Percentiles rank a stretch among this genome's conserved stretches.
phyloP scores from a whole-genome alignment of 2,329 filamentous ascomycete species.

The Mycosphaerella sp. region DNA sequence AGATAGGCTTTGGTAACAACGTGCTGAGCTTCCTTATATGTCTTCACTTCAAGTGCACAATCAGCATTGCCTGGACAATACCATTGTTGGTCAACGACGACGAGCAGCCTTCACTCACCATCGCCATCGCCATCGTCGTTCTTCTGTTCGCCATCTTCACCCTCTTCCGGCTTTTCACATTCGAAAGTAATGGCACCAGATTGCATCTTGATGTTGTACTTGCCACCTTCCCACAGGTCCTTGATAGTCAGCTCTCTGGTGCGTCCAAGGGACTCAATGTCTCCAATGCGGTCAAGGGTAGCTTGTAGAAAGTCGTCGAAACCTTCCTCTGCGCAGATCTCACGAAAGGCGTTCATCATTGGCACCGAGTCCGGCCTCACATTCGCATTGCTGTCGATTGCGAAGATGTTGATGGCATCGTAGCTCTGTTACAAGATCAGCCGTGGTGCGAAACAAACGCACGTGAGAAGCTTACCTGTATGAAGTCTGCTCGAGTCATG shows the following conservation, averaged over 20 bases:
- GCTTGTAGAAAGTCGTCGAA: slow-evolving; percentile 78
- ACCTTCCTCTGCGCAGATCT: slow-evolving; percentile 69
- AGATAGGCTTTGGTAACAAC: slow-evolving; percentile 1
- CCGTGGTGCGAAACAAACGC: neutral
- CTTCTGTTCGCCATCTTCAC: slow-evolving; percentile 22
- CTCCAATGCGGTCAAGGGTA: slow-evolving; percentile 78
- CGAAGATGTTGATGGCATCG: slow-evolving; percentile 91
- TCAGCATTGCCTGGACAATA: neutral
- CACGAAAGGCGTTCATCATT: slow-evolving; percentile 87
- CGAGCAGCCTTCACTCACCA: slow-evolving; percentile 1
- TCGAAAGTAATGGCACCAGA: slow-evolving; percentile 45
- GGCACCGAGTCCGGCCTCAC: slow-evolving; percentile 92
- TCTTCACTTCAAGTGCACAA: neutral
- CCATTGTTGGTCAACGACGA: neutral
- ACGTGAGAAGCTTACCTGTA: slow-evolving; percentile 37
- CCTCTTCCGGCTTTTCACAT: slow-evolving; percentile 33
- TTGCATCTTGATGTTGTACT: slow-evolving; percentile 60
- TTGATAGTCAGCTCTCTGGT: slow-evolving; percentile 96
- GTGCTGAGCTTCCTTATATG: neutral
- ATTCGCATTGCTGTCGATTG: slow-evolving; percentile 78
- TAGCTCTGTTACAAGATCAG: slow-evolving; percentile 54
- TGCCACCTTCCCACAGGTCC: slow-evolving; percentile 78
- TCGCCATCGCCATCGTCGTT: slow-evolving; percentile 2
- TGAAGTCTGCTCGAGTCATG: slow-evolving; percentile 95
- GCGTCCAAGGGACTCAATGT: slow-evolving; percentile 85